These are phyloP conservation scores for Naganishia liquefaciens DNA, from an alignment of 1,284 basidiomycete species.

Conservation along the genomic window DNA sequence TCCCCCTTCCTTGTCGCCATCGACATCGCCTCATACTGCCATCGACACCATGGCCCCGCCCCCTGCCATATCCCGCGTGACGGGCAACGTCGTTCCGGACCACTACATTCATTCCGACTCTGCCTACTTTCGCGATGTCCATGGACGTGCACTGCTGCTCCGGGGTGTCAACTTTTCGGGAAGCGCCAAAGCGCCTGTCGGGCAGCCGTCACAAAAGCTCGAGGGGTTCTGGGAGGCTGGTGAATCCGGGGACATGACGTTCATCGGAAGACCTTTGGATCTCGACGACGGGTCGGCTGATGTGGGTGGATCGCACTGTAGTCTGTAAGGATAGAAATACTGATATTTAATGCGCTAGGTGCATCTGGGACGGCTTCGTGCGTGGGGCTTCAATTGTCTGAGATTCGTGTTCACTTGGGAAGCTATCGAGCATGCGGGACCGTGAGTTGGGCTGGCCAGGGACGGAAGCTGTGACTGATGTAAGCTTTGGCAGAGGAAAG, in stretches of 20 bases:
- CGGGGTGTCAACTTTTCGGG: constrained; percentile 93
- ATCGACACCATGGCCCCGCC: constrained; percentile 36
- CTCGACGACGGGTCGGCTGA: constrained; percentile 58
- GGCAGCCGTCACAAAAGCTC: constrained; percentile 65
- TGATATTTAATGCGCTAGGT: constrained; percentile 59
- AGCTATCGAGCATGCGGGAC: constrained; percentile 86
- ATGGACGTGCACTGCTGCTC: constrained; percentile 79
- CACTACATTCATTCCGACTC: constrained; percentile 60
- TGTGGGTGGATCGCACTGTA: constrained; percentile 35
- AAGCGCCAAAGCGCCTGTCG: constrained; percentile 77
- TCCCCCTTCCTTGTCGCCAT: too few species aligned
- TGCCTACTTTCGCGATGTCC: constrained; percentile 77
- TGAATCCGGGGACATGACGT: constrained; percentile 68
- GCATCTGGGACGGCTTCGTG: constrained; percentile 79
- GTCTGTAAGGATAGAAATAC: too few species aligned
- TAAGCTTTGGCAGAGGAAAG: constrained; percentile 63
- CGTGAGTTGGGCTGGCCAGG: constrained; percentile 63
- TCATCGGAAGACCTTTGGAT: constrained; percentile 74
- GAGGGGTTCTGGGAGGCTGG: constrained; percentile 88
- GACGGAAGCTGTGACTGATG: not conserved
- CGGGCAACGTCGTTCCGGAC: constrained; percentile 60
- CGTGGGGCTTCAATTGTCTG: constrained; percentile 95
- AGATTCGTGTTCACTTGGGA: constrained; percentile 95
- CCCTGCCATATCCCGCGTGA: constrained; percentile 64
- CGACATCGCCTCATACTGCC: too few species aligned